Evolutionary conservation across 1,284 basidiomycete species (phyloP), one percentile per base, ranked within the genome.

Genomic region (Exobasidium rhododendri): DNA sequence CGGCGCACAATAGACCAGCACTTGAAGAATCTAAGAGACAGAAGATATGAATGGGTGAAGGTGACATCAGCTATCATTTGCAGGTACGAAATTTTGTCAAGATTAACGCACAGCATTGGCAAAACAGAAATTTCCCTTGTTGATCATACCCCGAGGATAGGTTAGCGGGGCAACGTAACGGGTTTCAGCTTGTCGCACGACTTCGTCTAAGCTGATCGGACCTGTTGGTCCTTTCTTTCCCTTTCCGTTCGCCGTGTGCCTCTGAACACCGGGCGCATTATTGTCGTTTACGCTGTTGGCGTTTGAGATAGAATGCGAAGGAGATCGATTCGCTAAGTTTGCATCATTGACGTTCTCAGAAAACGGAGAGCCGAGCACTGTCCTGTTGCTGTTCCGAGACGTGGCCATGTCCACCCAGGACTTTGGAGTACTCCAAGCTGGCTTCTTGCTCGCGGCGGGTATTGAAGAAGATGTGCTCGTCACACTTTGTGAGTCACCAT

Each of bases 81-180:
- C 2, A 62, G 17, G 26, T 14, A n/a, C 10, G n/a, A 31, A 30
- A 29, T 32, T 20, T 4, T 32, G 35, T 77, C 82, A 68, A 55
- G n/a, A n/a, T n/a, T n/a, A n/a, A n/a, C n/a, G n/a, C n/a, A 83
- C 89, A 0, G 92, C 88, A 75, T 97, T 97, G 56, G 94, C 93
- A 79, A 97, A 98, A 81, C 94, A 98, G 86, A 97, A 89, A 82
- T 98, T 98, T 7, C 94, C 94, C 4, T 87, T 89, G 81, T 97
- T 98, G 74, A 97, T 85, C 47, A 98, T 83, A 3, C 94, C 94
- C 30, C 94, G 85, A 0, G 92, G 89, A 31, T 84, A 81, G 24
- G 86, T 84, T 63, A 83, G 81, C 10, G 83, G 82, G 4, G 80
- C 74, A 28, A 66, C 57, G 45, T 70, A 71, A 4, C 29, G 52